Conservation (phyloP, 192 early-diverging fungal species). For the Coemansia sp. region DNA sequence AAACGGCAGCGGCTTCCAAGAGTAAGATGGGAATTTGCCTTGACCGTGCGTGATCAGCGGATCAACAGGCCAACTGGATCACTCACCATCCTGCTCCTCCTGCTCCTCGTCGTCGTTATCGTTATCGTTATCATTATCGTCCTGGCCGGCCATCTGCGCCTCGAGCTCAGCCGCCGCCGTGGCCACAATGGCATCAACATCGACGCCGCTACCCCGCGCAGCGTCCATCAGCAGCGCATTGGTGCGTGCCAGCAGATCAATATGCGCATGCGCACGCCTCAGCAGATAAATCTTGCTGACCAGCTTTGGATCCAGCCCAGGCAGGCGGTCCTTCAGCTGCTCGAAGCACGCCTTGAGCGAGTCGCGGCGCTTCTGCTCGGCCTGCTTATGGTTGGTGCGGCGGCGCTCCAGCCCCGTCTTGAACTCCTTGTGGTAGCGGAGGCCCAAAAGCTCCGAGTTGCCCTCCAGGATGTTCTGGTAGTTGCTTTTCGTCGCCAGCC, state of each 20-base stretch:
- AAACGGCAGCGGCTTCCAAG: no score
- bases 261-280: constrained; percentile 63
- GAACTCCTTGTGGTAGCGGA: constrained; percentile 72
- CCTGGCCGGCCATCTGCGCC: background rate
- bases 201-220: constrained; percentile 17
- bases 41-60: no score
- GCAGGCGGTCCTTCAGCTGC: constrained; percentile 64
- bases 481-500: constrained; percentile 67
- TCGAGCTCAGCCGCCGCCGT: constrained; percentile 14
- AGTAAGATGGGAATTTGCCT: no score
- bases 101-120: background rate
- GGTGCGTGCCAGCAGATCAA: constrained; percentile 42
- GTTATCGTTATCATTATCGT: background rate
- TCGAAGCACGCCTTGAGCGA: constrained; percentile 91
- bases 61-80: no score
- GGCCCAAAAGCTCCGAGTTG: constrained; percentile 75
- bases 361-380: constrained; percentile 95
- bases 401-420: constrained; percentile 76
- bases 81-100: constrained; percentile 1
- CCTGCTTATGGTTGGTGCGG: constrained; percentile 89
- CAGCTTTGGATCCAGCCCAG: constrained; percentile 73
- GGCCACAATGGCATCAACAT: constrained; percentile 22
- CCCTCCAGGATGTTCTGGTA: constrained; percentile 89
- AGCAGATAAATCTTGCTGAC: constrained; percentile 85
- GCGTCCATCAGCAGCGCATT: constrained; percentile 19